These are phyloP conservation scores for Aspergillus sp. DNA, from an alignment of 2,329 filamentous ascomycete species.

Conservation along the genomic window DNA sequence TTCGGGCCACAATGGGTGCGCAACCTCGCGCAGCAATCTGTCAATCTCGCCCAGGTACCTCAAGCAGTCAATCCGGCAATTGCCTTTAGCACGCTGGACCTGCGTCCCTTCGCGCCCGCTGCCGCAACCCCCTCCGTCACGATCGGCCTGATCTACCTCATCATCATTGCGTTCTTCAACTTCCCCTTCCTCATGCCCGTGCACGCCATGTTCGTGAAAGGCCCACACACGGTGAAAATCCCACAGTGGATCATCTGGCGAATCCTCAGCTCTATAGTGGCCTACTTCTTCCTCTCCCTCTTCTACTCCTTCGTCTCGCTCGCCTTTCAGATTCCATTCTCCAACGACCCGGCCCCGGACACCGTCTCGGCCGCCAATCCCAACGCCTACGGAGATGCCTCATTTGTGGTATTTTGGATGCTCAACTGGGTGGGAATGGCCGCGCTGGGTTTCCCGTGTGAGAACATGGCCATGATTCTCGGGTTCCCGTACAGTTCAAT, in stretches of 20 bases:
- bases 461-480: constrained; percentile 65
- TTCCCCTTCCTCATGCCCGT: constrained; percentile 66
- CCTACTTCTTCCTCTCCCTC: constrained; percentile 63
- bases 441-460: constrained; percentile 62
- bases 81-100: constrained; percentile 56
- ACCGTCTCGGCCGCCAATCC: constrained; percentile 49
- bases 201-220: constrained; percentile 59
- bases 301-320: constrained; percentile 64
- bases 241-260: constrained; percentile 61
- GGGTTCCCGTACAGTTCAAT: constrained; percentile 61
- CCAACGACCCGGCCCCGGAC: constrained; percentile 46
- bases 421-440: constrained; percentile 64
- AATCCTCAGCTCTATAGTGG: constrained; percentile 54
- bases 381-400: constrained; percentile 57
- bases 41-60: constrained; percentile 45
- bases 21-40: constrained; percentile 31
- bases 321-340: constrained; percentile 64
- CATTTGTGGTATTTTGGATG: constrained; percentile 65
- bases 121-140: constrained; percentile 58
- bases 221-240: constrained; percentile 56
- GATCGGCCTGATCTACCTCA: constrained; percentile 66
- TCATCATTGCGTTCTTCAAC: constrained; percentile 67
- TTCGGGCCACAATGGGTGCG: constrained; percentile 49
- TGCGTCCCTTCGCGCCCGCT: constrained; percentile 60
- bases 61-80: constrained; percentile 58